Evolutionary conservation across 306 rosid species (phyloP), one percentile per base, ranked within the genome.

Genomic region (Sicyos edulis): DNA sequence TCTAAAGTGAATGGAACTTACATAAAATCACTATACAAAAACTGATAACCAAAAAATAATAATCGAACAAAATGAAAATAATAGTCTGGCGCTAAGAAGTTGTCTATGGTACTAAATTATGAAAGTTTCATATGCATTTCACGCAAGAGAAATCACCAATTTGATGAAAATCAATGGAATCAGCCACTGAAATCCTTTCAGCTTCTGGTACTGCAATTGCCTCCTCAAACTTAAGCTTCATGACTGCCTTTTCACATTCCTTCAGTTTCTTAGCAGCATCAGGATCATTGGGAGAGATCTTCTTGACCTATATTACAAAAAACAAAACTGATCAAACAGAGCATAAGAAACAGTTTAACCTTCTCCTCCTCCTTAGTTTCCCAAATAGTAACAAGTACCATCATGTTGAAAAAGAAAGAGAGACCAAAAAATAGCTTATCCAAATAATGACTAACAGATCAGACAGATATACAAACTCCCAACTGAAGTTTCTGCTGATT

Each of bases 241-340:
- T 87, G 64, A 95, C 99, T 52, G 92, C 97, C 67, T 95, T 95
- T 86, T 95, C 97, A 75, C 99, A 95, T 88, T 95, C 99, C 86
- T 82, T 95, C 88, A 91, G 80, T 77, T 91, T 95, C 91, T 83
- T 89, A 68, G 88, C 26, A 65, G 99, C 99, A 79, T 95, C 99
- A 60, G 90, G 92, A 85, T 95, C 99, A 82, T 87, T 91, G 70
- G 99, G 99, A 75, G 85, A 79, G 59, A 95, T 82, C 83, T 78
- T 95, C 80, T 91, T 95, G 71, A 95, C 92, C 99, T 95, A 76
- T 40, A 66, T 75, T 75, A 67, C 80, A 74, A n/a, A 24, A 66
- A 82, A 77, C 56, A 44, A 72, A 76, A 3, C 4, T 45, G 4
- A 14, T 68, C 34, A 15, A 8, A 68, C 32, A 3, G 53, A 49